These are phyloP conservation scores for Neurospora sp. DNA, from an alignment of 495 filamentous ascomycete genomes.

Conservation along the genomic window DNA sequence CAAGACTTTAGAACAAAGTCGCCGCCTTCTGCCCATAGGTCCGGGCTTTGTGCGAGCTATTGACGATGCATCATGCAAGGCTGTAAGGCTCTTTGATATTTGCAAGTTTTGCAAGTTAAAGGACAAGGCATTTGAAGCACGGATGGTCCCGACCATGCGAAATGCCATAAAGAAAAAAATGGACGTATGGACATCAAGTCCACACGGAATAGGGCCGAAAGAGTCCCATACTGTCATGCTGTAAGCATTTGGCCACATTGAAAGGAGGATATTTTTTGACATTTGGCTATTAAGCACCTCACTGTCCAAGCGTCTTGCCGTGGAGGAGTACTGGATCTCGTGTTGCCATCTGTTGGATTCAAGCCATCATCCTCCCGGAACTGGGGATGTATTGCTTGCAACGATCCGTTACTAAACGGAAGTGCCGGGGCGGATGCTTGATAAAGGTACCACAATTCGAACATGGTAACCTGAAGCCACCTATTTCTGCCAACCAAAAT, in stretches of 20 bases:
- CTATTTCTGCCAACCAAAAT: background rate
- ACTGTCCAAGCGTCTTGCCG: background rate
- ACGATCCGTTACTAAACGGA: background rate
- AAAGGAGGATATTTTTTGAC: background rate
- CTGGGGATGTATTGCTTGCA: background rate
- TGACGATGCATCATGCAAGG: background rate
- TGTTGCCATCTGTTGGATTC: background rate
- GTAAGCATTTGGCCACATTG: background rate
- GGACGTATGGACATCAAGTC: background rate
- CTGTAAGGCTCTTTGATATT: background rate
- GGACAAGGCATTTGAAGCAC: background rate
- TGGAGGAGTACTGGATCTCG: background rate
- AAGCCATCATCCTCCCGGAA: background rate
- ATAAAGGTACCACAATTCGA: background rate
- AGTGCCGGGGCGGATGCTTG: background rate
- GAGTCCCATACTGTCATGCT: background rate
- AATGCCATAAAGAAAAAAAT: background rate
- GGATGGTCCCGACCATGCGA: background rate
- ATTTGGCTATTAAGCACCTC: background rate
- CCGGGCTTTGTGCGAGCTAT: background rate
- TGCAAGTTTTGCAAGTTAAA: background rate
- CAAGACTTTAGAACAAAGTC: background rate
- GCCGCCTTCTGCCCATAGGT: background rate
- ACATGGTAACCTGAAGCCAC: background rate
- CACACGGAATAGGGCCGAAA: background rate